Evolutionary conservation across 208 protist genomes (phyloP).

Genomic region (Trypanosoma melophagium): DNA sequence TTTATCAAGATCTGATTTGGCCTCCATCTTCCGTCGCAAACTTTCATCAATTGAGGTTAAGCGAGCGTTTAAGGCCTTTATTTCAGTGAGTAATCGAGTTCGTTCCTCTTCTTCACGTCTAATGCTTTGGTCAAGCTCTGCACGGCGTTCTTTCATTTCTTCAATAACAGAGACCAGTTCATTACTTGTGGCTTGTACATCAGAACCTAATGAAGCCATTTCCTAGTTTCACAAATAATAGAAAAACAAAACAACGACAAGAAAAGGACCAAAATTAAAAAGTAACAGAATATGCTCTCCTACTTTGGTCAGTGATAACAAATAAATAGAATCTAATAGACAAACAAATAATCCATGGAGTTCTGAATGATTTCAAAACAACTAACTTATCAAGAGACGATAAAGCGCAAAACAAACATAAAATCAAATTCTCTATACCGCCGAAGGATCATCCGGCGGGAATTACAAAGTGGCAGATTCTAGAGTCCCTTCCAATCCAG

Average conservation of each 20-base stretch:
- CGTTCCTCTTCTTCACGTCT: conserved; percentile 72
- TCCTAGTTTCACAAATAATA: too few relatives aligned
- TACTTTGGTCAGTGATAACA: too few relatives aligned
- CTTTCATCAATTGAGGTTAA: conserved; percentile 50
- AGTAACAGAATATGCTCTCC: neutral
- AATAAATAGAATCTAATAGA: too few relatives aligned
- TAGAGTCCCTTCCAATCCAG: too few relatives aligned
- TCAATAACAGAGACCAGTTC: conserved; percentile 90
- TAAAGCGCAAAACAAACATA: too few relatives aligned
- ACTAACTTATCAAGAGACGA: too few relatives aligned
- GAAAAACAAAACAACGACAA: neutral
- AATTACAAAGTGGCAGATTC: too few relatives aligned
- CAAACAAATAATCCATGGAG: too few relatives aligned
- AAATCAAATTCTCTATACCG: too few relatives aligned
- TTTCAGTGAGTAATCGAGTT: conserved; percentile 43
- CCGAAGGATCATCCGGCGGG: too few relatives aligned
- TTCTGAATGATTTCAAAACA: too few relatives aligned
- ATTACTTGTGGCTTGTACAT: conserved; percentile 83
- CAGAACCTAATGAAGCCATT: conserved; percentile 83
- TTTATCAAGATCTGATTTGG: conserved; percentile 68
- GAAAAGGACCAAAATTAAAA: neutral
- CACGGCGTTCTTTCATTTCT: conserved; percentile 80
- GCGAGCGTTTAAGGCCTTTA: conserved; percentile 50
- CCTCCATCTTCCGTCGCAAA: conserved; percentile 53
- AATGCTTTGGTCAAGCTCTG: conserved; percentile 69